Conservation (phyloP, 768 basidiomycete species). For the Dioszegia aurantiaca region DNA sequence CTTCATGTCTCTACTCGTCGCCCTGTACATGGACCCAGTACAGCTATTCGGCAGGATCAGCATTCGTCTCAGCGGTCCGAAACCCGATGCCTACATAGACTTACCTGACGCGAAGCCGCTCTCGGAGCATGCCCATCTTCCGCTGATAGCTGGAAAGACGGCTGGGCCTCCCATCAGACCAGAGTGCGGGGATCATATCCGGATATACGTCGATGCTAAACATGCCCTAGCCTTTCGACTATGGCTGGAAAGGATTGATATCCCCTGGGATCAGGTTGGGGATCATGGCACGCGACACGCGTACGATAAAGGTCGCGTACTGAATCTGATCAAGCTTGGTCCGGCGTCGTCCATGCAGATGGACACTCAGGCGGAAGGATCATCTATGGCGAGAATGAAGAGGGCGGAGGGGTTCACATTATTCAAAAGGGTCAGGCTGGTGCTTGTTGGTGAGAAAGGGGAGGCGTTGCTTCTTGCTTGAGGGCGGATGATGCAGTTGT, state of each 20-base stretch:
- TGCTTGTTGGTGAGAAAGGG: conserved; percentile 38
- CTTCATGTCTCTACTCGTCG: conserved; percentile 28
- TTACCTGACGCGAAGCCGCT: conserved; percentile 14
- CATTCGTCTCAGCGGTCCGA: conserved; percentile 33
- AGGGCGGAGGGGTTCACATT: conserved; percentile 10
- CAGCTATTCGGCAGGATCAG: conserved; percentile 22
- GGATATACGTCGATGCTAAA: conserved; percentile 37
- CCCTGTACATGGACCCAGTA: conserved; percentile 13
- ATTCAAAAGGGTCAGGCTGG: conserved; percentile 34
- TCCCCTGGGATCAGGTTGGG: conserved; percentile 3
- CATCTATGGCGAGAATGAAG: background rate
- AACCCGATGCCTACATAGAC: conserved; percentile 45
- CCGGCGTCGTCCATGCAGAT: background rate
- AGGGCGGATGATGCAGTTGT: too few relatives aligned
- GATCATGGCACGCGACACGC: background rate
- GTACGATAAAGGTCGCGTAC: background rate
- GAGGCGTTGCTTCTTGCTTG: conserved; percentile 43
- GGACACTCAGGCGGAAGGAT: background rate
- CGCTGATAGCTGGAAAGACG: background rate
- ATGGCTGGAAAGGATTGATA: conserved; percentile 31
- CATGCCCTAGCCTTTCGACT: conserved; percentile 30
- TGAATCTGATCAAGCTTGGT: background rate
- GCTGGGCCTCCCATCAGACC: conserved; percentile 15
- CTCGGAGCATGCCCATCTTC: conserved; percentile 6
- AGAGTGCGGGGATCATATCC: conserved; percentile 41